Conservation (phyloP, 2,329 filamentous ascomycete genomes). For the Setomelanomma holmii region DNA sequence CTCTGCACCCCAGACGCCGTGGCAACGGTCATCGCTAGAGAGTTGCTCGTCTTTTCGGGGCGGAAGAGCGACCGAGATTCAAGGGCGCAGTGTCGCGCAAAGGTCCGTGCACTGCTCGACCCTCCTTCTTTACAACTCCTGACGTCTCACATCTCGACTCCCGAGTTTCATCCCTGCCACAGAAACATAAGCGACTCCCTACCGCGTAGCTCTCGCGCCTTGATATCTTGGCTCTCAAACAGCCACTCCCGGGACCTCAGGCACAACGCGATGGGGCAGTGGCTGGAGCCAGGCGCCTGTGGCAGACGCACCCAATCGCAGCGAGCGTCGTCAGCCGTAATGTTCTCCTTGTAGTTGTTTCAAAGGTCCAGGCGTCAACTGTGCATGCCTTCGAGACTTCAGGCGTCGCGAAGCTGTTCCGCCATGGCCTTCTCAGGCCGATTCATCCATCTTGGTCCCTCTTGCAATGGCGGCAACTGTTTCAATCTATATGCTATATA, state of each 20-base stretch:
- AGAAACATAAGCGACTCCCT: conserved; percentile 35
- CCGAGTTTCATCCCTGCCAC: conserved; percentile 44
- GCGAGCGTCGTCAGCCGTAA: conserved; percentile 8
- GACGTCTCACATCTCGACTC: conserved; percentile 28
- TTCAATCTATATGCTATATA: conserved; percentile 42
- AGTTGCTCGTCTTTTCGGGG: neutral
- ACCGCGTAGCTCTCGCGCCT: conserved; percentile 11
- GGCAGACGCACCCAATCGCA: conserved; percentile 34
- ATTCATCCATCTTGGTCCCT: conserved; percentile 25
- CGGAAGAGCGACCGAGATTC: neutral
- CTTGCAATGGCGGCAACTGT: conserved; percentile 29
- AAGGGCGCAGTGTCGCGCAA: neutral
- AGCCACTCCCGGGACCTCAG: conserved; percentile 33
- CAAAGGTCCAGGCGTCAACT: conserved; percentile 23
- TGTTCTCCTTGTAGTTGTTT: conserved; percentile 22
- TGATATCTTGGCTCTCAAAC: conserved; percentile 33
- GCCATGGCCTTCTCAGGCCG: conserved; percentile 36
- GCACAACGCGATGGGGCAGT: conserved; percentile 26
- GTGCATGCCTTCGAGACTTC: conserved; percentile 41
- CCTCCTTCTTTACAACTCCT: neutral
- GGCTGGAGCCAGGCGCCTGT: conserved; percentile 36
- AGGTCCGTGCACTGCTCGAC: conserved; percentile 2
- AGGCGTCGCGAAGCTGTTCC: conserved; percentile 45
- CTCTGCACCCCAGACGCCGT: conserved; percentile 14
- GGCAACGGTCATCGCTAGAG: conserved; percentile 4